Conservation (phyloP, 2,329 filamentous ascomycete species). For the Penicillium sp. region DNA sequence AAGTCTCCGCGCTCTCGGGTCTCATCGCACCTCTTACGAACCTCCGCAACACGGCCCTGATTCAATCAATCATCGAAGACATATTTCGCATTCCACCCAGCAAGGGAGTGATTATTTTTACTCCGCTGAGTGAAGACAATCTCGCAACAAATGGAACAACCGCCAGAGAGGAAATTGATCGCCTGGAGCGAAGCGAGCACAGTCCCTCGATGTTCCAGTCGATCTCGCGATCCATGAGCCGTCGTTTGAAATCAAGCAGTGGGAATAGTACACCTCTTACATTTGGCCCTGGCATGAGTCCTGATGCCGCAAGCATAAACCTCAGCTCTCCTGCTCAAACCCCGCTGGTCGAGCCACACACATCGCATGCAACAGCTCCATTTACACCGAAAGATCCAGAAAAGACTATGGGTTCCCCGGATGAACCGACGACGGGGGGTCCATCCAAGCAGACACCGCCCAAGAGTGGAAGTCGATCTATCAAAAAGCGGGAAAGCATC, state of each 20-base stretch:
- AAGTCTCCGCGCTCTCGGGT: conserved; percentile 68
- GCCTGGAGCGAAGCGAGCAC: conserved; percentile 51
- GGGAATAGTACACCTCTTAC: conserved; percentile 26
- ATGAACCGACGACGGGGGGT: neutral
- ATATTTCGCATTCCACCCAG: conserved; percentile 65
- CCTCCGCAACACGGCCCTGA: conserved; percentile 74
- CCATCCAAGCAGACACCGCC: neutral
- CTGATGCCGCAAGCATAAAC: neutral
- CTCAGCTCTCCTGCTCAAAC: neutral
- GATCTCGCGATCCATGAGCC: conserved; percentile 41
- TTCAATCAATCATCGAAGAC: conserved; percentile 75
- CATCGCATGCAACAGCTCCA: neutral
- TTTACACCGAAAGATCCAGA: neutral
- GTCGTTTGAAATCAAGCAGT: conserved; percentile 36
- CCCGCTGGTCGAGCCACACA: neutral
- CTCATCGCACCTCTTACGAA: conserved; percentile 75
- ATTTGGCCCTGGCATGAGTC: conserved; percentile 21
- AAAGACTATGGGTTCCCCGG: neutral
- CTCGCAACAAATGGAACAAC: conserved; percentile 72
- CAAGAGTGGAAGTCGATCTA: conserved; percentile 14
- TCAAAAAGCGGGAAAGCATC: conserved; percentile 16
- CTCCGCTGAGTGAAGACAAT: conserved; percentile 69
- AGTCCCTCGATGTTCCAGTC: conserved; percentile 44
- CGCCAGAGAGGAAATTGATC: conserved; percentile 67
- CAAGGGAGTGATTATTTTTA: conserved; percentile 73